phyloP scores from a whole-genome alignment of 192 early-diverging fungal species.

The Coemansia sp. region DNA sequence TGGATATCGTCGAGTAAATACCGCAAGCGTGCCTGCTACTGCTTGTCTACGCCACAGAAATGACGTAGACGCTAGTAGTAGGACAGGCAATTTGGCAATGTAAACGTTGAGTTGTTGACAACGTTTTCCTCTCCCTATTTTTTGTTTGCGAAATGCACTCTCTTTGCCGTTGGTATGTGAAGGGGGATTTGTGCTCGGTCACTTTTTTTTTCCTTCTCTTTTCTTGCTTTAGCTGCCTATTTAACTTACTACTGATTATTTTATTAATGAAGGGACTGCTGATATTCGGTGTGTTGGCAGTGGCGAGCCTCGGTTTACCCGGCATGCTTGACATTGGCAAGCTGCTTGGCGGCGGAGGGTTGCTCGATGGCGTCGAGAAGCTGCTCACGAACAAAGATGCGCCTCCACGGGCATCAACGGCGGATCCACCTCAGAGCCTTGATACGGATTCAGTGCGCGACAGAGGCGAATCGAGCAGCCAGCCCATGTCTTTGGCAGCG shows the following conservation, averaged over 20 bases:
- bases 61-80: not conserved
- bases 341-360: not conserved
- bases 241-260: not conserved
- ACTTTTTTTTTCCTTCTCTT: not conserved
- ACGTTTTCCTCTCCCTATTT: not conserved
- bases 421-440: not conserved
- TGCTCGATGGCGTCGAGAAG: constrained; percentile 6
- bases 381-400: constrained; percentile 5
- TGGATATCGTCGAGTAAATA: constrained; percentile 27
- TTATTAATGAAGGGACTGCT: not conserved
- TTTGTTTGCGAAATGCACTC: not conserved
- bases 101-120: not conserved
- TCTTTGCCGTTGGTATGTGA: not conserved
- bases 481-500: not conserved
- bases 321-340: constrained; percentile 6
- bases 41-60: not conserved
- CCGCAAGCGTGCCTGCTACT: not conserved
- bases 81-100: not conserved
- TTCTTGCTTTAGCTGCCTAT: not conserved
- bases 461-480: not conserved
- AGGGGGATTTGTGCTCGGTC: not conserved
- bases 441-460: not conserved
- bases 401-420: not conserved
- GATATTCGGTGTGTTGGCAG: not conserved
- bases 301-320: constrained; percentile 1